These are phyloP conservation scores for Thraustochytrium sp. DNA, from an alignment of 352 stramenopile genomes.

Conservation along the genomic window DNA sequence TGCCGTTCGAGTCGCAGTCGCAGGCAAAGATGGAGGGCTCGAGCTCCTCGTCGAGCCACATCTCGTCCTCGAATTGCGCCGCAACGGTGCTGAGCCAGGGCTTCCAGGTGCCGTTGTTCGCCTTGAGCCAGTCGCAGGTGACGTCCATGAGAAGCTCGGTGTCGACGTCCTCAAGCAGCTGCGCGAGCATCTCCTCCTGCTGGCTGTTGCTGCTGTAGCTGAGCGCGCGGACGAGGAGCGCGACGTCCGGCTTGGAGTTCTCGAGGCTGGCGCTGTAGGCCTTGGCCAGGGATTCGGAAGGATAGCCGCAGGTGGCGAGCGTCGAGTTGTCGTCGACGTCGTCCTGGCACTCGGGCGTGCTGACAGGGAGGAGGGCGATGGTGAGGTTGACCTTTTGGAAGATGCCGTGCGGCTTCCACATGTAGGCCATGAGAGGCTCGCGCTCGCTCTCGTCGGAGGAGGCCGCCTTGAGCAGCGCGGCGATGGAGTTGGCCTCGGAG, in stretches of 20 bases:
- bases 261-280: neutral
- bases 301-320: neutral
- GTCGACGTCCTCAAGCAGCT: neutral
- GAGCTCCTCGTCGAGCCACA: neutral
- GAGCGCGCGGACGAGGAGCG: neutral
- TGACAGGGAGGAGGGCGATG: neutral
- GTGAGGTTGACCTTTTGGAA: neutral
- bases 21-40: neutral
- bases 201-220: neutral
- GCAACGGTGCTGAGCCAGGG: neutral
- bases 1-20: neutral
- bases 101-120: neutral
- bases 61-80: neutral
- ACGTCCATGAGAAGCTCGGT: too few relatives aligned
- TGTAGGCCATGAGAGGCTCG: neutral
- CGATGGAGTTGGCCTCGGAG: neutral
- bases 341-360: neutral
- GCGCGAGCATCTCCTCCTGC: neutral
- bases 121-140: neutral
- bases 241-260: neutral
- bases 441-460: neutral
- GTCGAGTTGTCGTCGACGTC: neutral
- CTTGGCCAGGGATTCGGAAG: neutral
- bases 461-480: neutral
- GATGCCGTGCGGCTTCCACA: constrained; percentile 7